Conservation (phyloP, 441 rosid species). For the Aleurites moluccanus region DNA sequence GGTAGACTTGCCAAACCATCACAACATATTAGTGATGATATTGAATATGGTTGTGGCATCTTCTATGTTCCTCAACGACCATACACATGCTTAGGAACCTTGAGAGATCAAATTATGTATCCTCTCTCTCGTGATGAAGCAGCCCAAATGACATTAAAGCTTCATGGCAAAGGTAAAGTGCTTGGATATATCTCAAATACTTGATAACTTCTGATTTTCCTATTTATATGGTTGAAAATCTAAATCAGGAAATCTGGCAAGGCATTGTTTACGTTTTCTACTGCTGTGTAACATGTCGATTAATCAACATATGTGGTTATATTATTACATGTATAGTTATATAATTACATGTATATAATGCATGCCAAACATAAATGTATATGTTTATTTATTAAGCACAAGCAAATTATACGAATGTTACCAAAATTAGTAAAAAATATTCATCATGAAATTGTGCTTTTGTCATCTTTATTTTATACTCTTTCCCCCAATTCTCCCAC, state of each 20-base stretch:
- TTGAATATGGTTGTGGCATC: constrained; percentile 64
- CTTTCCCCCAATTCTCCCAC: background rate
- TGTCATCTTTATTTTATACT: background rate
- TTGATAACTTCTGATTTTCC: constrained; percentile 15
- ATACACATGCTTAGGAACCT: constrained; percentile 95
- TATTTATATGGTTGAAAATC: background rate
- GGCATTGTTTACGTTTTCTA: constrained; percentile 7
- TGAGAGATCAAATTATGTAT: constrained; percentile 98
- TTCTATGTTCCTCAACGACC: constrained; percentile 98
- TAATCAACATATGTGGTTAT: background rate
- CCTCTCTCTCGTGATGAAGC: constrained; percentile 95
- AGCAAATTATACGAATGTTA: background rate
- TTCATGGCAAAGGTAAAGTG: constrained; percentile 54
- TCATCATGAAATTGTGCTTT: background rate
- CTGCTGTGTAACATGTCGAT: background rate
- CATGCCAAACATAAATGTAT: background rate
- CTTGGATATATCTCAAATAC: constrained; percentile 15
- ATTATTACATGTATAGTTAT: background rate
- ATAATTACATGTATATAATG: no score
- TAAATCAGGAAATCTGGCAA: background rate
- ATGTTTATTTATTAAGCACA: background rate
- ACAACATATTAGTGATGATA: constrained; percentile 49
- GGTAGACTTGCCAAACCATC: constrained; percentile 80
- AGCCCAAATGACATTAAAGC: constrained; percentile 47
- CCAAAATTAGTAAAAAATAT: background rate